Conservation (phyloP, 495 filamentous ascomycete species). For the Usnea hakonensis region DNA sequence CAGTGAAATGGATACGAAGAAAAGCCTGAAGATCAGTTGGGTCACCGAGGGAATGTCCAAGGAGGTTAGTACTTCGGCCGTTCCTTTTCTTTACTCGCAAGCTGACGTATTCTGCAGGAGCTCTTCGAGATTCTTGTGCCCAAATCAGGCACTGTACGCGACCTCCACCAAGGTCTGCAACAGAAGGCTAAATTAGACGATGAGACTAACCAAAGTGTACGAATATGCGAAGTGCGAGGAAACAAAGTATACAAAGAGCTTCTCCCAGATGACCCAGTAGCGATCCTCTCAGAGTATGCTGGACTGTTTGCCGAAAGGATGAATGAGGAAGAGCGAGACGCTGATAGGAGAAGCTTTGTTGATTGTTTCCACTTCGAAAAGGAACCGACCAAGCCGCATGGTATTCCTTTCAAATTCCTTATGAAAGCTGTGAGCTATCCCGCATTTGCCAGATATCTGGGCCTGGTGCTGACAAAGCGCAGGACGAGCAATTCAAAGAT, state of each 20-base stretch:
- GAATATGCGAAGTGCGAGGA: constrained; percentile 70
- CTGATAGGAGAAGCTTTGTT: constrained; percentile 50
- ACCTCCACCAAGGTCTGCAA: constrained; percentile 63
- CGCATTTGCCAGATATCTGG: neutral
- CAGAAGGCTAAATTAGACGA: constrained; percentile 74
- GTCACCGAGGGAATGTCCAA: constrained; percentile 85
- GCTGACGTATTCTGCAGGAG: constrained; percentile 46
- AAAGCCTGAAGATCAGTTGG: constrained; percentile 69
- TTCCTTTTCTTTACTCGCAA: neutral
- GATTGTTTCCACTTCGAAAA: constrained; percentile 85
- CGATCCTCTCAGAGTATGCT: constrained; percentile 78
- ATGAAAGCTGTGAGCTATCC: constrained; percentile 63
- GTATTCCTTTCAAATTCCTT: constrained; percentile 86
- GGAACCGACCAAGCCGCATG: constrained; percentile 68
- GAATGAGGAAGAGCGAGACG: constrained; percentile 67
- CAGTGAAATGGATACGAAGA: constrained; percentile 87
- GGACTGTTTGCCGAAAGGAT: constrained; percentile 70
- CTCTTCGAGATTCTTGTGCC: constrained; percentile 71
- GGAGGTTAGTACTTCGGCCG: constrained; percentile 50
- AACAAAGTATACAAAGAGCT: constrained; percentile 77
- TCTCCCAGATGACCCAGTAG: constrained; percentile 51
- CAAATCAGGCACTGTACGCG: constrained; percentile 68
- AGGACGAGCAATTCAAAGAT: constrained; percentile 82
- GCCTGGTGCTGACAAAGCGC: constrained; percentile 23
- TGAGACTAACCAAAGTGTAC: constrained; percentile 57